A percentile compares a stretch with the other conserved stretches of the same genome.
phyloP scores from a whole-genome alignment of 768 basidiomycete genomes.

The Kwoniella sp. region DNA sequence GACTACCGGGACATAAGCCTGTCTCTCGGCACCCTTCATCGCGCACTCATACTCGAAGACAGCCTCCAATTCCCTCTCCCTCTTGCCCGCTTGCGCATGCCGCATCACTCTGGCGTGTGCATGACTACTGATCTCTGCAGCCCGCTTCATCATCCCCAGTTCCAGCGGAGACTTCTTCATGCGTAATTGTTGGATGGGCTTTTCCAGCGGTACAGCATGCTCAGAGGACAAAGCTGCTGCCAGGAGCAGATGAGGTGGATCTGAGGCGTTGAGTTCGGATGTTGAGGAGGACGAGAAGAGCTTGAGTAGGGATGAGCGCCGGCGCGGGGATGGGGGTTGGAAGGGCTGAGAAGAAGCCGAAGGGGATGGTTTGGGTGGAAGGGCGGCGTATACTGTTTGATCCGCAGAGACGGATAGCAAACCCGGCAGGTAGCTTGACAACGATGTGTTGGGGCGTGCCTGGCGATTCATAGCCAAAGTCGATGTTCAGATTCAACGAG shows the following conservation, averaged over 20 bases:
- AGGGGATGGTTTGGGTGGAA: slow-evolving; percentile 53
- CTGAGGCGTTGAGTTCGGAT: slow-evolving; percentile 16
- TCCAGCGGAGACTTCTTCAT: slow-evolving; percentile 79
- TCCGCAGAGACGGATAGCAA: slow-evolving; percentile 56
- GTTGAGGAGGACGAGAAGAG: slow-evolving; percentile 46
- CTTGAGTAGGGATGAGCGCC: slow-evolving; percentile 65
- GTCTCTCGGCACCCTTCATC: slow-evolving; percentile 75
- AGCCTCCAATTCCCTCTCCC: slow-evolving; percentile 69
- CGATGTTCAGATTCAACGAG: slow-evolving; percentile 59
- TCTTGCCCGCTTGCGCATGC: slow-evolving; percentile 59
- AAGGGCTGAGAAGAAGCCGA: slow-evolving; percentile 45
- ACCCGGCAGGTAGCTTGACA: slow-evolving; percentile 63
- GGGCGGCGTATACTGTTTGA: slow-evolving; percentile 60
- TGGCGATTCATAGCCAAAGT: neutral
- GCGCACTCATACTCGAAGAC: slow-evolving; percentile 89
- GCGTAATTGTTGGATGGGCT: slow-evolving; percentile 71
- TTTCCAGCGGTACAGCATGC: slow-evolving; percentile 64
- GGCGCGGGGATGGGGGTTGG: slow-evolving; percentile 57
- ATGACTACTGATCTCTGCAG: slow-evolving; percentile 82
- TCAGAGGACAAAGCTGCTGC: slow-evolving; percentile 59
- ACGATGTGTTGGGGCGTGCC: slow-evolving; percentile 43
- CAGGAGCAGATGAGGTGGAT: slow-evolving; percentile 52
- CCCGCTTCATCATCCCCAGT: slow-evolving; percentile 73
- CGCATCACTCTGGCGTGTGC: slow-evolving; percentile 92
- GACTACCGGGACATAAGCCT: slow-evolving; percentile 97